Percentiles rank a stretch among this genome's conserved stretches.
Conservation (phyloP, 805 yeast genomes). For the Candida dajiaensis region DNA sequence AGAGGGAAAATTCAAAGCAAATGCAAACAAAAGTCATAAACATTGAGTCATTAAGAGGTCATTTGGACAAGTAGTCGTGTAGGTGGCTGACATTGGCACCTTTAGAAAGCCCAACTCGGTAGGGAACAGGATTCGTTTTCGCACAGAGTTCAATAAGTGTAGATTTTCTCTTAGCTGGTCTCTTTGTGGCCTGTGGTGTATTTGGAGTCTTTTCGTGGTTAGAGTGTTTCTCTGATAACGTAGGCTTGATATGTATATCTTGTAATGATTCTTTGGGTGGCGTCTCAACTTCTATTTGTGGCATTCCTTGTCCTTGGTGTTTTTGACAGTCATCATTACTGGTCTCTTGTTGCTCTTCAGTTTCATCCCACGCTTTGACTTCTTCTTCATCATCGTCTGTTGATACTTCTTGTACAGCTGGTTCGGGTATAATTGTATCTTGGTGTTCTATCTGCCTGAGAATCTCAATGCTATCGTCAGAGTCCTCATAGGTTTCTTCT, state of each 20-base stretch:
- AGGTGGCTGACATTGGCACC: constrained; percentile 16
- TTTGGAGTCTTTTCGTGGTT: not conserved
- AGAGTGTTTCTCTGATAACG: not conserved
- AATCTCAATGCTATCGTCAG: not conserved
- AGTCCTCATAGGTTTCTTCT: not conserved
- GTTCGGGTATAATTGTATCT: not conserved
- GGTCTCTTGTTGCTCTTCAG: not conserved
- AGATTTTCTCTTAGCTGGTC: constrained; percentile 6
- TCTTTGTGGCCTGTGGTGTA: not conserved
- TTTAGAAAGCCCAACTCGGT: constrained; percentile 23
- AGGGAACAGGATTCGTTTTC: constrained; percentile 8
- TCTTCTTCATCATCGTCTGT: not conserved
- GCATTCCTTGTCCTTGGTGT: not conserved
- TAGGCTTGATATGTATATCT: not conserved
- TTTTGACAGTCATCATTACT: not conserved
- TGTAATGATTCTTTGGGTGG: not conserved
- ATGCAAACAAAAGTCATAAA: not conserved
- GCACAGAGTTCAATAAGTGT: constrained; percentile 12
- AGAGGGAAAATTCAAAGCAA: not conserved
- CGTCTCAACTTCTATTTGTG: no score
- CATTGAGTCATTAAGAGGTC: not conserved
- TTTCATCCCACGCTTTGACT: no score
- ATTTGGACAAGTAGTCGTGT: constrained; percentile 14
- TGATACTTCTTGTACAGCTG: not conserved
- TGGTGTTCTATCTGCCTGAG: not conserved